Evolutionary conservation across 1,284 basidiomycete species (phyloP), one percentile per base, ranked within the genome.

Genomic region (Trichosporon coremiiforme): DNA sequence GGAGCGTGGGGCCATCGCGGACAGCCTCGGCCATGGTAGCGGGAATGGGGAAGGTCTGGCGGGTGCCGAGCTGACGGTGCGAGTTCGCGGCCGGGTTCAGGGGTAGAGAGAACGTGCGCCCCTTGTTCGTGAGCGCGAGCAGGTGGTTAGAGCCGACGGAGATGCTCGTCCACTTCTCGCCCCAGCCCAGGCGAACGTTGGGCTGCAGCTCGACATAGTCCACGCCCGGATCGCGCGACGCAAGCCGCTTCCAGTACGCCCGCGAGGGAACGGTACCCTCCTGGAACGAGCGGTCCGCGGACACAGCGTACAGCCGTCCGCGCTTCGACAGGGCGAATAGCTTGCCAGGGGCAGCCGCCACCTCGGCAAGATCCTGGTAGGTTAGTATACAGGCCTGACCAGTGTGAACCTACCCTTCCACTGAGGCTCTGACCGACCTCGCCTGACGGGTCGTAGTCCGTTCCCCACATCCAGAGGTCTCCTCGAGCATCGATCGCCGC

Each of bases 401-500:
- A 25, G 25, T 25, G n/a, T 38, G 20, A 25, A 25, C 17, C 25
- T 76, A 92, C 92, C 86, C 93, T 92, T 71, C 90, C 91, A 62
- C 85, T 86, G 33, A 95, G 80, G 31, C 80, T 79, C 66, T 76
- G 76, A 6, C 78, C 80, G 1, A 77, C n/a, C 87, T 90, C 69
- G 84, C 82, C 60, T 41, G 72, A 73, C 4, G 74, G 74, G 71
- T 82, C 80, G 66, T 81, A 91, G 1, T 87, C 89, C 62, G 86
- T 85, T 0, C 93, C 93, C 94, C 93, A 95, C 77, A 94, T 92
- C 81, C 94, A 93, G 1, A 94, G 88, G 76, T 98, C 92, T 29
- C 95, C 95, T 55, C 87, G 86, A 2, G 89, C 90, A 79, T 95
- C 93, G n/a, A 94, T 88, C 72, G 90, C 92, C 3, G 91, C 92